These are phyloP conservation scores for Phytophthora niederhauseri DNA, from an alignment of 352 stramenopile species.

Conservation along the genomic window DNA sequence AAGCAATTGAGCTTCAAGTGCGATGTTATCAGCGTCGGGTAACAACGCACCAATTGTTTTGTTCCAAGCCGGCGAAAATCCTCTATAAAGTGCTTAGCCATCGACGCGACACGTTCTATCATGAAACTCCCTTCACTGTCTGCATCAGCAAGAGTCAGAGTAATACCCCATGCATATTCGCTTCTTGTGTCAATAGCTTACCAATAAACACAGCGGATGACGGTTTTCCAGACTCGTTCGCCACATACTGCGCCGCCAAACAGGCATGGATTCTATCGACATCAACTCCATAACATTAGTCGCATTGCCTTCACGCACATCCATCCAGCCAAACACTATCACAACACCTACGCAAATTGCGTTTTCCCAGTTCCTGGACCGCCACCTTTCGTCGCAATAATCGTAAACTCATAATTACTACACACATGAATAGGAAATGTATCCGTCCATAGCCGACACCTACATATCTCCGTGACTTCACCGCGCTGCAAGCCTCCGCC, in stretches of 20 bases:
- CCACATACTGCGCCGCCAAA: slow-evolving; percentile 59
- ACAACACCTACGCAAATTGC: slow-evolving; percentile 56
- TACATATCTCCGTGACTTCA: slow-evolving; percentile 85
- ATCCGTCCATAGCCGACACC: background rate
- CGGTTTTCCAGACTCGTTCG: slow-evolving; percentile 18
- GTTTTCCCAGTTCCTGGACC: slow-evolving; percentile 78
- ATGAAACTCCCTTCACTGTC: slow-evolving; percentile 94
- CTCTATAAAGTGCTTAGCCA: slow-evolving; percentile 81
- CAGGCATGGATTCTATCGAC: slow-evolving; percentile 66
- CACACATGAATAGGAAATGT: background rate
- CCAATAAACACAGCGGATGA: slow-evolving; percentile 66
- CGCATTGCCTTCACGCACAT: background rate
- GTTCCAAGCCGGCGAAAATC: slow-evolving; percentile 59
- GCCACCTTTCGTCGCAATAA: slow-evolving; percentile 40
- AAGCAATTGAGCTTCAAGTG: no score
- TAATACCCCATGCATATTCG: background rate
- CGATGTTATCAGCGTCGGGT: background rate
- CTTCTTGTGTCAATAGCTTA: slow-evolving; percentile 15
- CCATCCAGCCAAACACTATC: background rate
- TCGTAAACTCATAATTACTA: background rate
- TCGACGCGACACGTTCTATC: slow-evolving; percentile 82
- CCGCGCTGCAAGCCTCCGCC: slow-evolving; percentile 67
- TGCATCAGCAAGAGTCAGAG: slow-evolving; percentile 29
- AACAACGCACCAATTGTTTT: slow-evolving; percentile 38
- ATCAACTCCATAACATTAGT: background rate